phyloP scores from a whole-genome alignment of 129 eudicot genomes.

The Chrysanthemum seticuspe region DNA sequence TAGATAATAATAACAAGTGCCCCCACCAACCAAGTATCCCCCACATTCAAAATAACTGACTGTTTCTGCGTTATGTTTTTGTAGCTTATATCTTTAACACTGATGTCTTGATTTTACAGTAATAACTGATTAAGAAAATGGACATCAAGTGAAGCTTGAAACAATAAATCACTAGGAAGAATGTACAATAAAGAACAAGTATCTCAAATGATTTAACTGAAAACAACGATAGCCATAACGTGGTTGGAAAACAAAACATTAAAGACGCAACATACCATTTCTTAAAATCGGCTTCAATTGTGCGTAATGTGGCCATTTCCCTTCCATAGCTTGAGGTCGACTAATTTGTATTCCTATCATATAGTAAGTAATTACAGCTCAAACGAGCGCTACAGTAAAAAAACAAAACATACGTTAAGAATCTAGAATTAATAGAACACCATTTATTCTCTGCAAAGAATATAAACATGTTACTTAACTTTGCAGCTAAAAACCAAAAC shows the following conservation, averaged over 20 bases:
- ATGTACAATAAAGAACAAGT: no score
- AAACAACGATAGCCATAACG: neutral
- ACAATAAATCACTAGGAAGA: no score
- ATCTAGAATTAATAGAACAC: neutral
- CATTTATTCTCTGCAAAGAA: conserved; percentile 2
- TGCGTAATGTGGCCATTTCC: conserved; percentile 34
- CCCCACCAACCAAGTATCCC: no score
- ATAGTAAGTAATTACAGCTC: conserved; percentile 26
- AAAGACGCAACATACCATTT: conserved; percentile 31
- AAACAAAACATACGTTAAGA: conserved; percentile 16
- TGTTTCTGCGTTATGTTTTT: no score
- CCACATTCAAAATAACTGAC: no score
- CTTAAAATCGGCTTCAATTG: conserved; percentile 17
- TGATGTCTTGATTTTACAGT: no score
- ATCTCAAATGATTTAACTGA: neutral
- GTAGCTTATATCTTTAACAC: no score
- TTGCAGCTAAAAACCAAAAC: conserved; percentile 10
- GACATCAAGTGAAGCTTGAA: no score
- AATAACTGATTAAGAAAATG: no score
- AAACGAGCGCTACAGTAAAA: conserved; percentile 24
- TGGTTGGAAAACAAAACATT: neutral
- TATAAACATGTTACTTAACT: neutral
- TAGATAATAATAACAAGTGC: no score
- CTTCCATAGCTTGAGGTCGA: conserved; percentile 27
- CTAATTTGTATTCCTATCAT: conserved; percentile 31